A percentile compares a stretch with the other conserved stretches of the same genome.
Conservation (phyloP, 371 early-diverging fungal species). For the Mucor ambiguus region DNA sequence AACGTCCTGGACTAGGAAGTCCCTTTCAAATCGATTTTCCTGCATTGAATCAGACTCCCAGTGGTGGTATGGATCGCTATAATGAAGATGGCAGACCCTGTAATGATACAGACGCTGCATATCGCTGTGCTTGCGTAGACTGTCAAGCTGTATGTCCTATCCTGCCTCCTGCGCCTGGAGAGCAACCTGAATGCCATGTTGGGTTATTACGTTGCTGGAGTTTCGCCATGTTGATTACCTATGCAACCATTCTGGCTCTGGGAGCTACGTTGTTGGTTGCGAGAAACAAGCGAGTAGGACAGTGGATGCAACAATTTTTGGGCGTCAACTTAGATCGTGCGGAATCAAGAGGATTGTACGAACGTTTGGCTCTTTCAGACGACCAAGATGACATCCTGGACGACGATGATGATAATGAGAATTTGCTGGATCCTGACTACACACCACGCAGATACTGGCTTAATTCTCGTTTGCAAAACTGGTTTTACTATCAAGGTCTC, state of each 20-base stretch:
- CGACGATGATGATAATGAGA: constrained; percentile 44
- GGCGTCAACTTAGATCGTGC: constrained; percentile 24
- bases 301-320: constrained; percentile 20
- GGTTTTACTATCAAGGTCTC: constrained; percentile 71
- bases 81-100: constrained; percentile 54
- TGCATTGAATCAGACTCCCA: constrained; percentile 37
- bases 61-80: constrained; percentile 34
- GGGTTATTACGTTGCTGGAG: constrained; percentile 60
- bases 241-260: constrained; percentile 42
- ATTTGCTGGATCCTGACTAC: constrained; percentile 58
- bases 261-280: constrained; percentile 31
- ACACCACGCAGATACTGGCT: constrained; percentile 64
- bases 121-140: constrained; percentile 77
- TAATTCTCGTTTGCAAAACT: constrained; percentile 59
- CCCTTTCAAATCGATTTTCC: constrained; percentile 75
- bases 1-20: constrained; percentile 62
- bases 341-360: constrained; percentile 50
- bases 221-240: constrained; percentile 58
- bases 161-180: constrained; percentile 53
- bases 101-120: constrained; percentile 59
- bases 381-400: constrained; percentile 40
- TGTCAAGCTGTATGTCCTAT: constrained; percentile 66
- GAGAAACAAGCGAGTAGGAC: constrained; percentile 16
- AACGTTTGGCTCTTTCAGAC: constrained; percentile 53
- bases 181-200: constrained; percentile 55